These are phyloP conservation scores for Sporothrix luriei DNA, from an alignment of 2,329 filamentous ascomycete genomes.

Conservation along the genomic window DNA sequence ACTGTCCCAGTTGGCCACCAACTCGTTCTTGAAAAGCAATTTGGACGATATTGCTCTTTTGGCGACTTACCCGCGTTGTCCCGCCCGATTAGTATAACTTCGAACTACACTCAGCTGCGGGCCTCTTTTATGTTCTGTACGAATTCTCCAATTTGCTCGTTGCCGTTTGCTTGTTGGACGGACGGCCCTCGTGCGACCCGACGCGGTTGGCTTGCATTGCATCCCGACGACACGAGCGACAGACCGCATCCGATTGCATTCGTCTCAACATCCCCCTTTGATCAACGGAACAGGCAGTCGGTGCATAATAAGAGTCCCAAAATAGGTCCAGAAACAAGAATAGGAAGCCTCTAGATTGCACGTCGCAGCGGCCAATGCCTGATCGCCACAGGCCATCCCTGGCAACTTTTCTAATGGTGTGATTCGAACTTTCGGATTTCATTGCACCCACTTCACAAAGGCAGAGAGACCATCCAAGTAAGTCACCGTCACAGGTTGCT, in stretches of 20 bases:
- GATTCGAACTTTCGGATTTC: constrained; percentile 20
- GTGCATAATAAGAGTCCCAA: not conserved
- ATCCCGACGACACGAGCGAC: constrained; percentile 17
- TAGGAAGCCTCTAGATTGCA: not conserved
- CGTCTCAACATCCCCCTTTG: not conserved
- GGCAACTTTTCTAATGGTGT: constrained; percentile 26
- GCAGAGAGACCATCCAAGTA: not conserved
- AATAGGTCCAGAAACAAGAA: not conserved
- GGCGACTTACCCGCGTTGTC: not conserved
- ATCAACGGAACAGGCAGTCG: not conserved
- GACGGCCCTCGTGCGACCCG: constrained; percentile 17
- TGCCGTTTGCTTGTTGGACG: constrained; percentile 20
- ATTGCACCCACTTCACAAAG: not conserved
- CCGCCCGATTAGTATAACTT: constrained; percentile 10
- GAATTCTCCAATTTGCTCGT: not conserved
- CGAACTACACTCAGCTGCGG: constrained; percentile 12
- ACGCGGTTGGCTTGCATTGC: constrained; percentile 22
- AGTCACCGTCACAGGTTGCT: not conserved
- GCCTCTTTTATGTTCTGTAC: not conserved
- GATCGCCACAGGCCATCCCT: constrained; percentile 27
- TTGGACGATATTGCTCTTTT: constrained; percentile 16
- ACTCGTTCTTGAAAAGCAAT: not conserved
- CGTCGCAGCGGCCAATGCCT: constrained; percentile 19
- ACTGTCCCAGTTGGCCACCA: not conserved
- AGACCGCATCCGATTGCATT: constrained; percentile 8